Conservation (phyloP, 2,329 filamentous ascomycete genomes). For the Domatiomyces globalis region DNA sequence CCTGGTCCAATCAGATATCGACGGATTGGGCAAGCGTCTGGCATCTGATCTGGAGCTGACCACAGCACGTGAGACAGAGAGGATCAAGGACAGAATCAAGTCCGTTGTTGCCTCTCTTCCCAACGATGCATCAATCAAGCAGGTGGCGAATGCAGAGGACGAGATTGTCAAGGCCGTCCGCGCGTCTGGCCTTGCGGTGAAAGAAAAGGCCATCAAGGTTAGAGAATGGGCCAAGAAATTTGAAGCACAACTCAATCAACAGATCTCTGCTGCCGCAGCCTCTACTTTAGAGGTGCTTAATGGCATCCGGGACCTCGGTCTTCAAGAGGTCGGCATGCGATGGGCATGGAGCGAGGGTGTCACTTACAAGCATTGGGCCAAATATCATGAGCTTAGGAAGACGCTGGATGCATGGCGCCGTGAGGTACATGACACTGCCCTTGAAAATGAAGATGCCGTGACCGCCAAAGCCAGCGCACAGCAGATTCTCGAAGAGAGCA, state of each 20-base stretch:
- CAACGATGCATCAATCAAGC: constrained; percentile 40
- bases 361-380: constrained; percentile 93
- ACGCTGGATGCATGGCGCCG: constrained; percentile 73
- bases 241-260: constrained; percentile 52
- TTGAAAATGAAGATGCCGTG: constrained; percentile 56
- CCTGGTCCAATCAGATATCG: constrained; percentile 51
- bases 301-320: constrained; percentile 64
- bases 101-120: constrained; percentile 41
- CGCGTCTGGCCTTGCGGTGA: constrained; percentile 56
- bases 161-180: constrained; percentile 45
- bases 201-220: constrained; percentile 61
- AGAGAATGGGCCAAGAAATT: constrained; percentile 63
- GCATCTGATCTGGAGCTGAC: constrained; percentile 55
- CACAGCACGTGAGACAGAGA: constrained; percentile 47
- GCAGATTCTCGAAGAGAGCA: constrained; percentile 62
- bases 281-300: constrained; percentile 72
- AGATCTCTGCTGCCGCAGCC: constrained; percentile 59
- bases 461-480: constrained; percentile 53
- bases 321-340: constrained; percentile 80
- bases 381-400: constrained; percentile 76
- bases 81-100: constrained; percentile 54
- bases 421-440: constrained; percentile 63
- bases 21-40: constrained; percentile 51
- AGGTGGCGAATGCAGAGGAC: constrained; percentile 39
- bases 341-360: constrained; percentile 95